Conservation (phyloP, 2,329 filamentous ascomycete genomes). For the Fusarium domesticum region DNA sequence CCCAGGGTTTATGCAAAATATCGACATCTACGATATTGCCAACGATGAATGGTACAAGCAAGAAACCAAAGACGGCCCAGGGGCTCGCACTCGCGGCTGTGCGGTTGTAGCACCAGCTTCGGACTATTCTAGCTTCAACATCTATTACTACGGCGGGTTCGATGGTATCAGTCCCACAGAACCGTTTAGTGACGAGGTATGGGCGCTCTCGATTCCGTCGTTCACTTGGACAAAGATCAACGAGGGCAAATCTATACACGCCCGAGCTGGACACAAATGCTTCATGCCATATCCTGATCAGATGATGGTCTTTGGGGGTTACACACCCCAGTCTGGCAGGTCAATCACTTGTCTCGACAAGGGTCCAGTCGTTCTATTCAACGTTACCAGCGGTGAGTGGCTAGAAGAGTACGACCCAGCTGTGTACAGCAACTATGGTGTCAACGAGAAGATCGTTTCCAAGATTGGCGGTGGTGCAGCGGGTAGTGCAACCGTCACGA, state of each 20-base stretch:
- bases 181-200: constrained; percentile 64
- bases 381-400: constrained; percentile 69
- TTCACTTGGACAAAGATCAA: constrained; percentile 70
- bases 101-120: constrained; percentile 69
- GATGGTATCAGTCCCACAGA: constrained; percentile 44
- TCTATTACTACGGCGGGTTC: constrained; percentile 83
- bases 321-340: constrained; percentile 35
- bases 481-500: constrained; percentile 68
- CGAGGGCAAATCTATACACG: constrained; percentile 49
- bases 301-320: constrained; percentile 76
- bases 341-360: constrained; percentile 46
- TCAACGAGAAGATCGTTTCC: constrained; percentile 61
- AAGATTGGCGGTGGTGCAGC: constrained; percentile 64
- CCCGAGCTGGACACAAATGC: constrained; percentile 71
- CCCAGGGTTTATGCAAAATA: constrained; percentile 65
- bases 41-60: constrained; percentile 67
- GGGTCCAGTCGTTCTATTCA: constrained; percentile 64
- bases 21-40: constrained; percentile 76
- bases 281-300: constrained; percentile 74
- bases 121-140: constrained; percentile 72
- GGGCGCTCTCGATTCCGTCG: constrained; percentile 74
- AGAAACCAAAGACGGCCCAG: constrained; percentile 57
- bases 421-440: constrained; percentile 62
- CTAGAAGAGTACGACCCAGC: constrained; percentile 65
- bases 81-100: constrained; percentile 64